phyloP scores from a whole-genome alignment of 495 filamentous ascomycete genomes.

The Jackrogersella multiformis region DNA sequence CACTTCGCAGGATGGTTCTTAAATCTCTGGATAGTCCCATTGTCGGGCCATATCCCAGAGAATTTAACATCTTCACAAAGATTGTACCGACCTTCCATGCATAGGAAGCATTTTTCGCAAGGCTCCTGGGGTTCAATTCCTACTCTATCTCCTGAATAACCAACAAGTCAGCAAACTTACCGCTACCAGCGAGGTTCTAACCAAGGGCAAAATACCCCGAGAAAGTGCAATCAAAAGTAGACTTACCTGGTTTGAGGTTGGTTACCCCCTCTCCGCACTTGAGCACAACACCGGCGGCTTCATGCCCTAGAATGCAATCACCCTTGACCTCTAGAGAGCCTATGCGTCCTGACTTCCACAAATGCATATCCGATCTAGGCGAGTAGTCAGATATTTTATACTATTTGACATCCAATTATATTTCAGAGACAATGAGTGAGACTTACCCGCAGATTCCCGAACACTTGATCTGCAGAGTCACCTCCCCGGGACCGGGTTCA shows the following conservation, averaged over 20 bases:
- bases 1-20: constrained; percentile 64
- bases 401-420: background rate
- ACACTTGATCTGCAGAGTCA: constrained; percentile 61
- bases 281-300: constrained; percentile 59
- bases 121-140: constrained; percentile 60
- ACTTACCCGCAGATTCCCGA: constrained; percentile 60
- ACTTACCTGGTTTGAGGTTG: constrained; percentile 50
- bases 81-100: constrained; percentile 59
- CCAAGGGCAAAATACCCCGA: background rate
- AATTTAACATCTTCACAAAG: constrained; percentile 60
- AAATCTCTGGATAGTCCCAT: constrained; percentile 67
- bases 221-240: background rate
- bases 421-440: background rate
- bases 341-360: constrained; percentile 60
- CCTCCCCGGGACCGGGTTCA: constrained; percentile 57
- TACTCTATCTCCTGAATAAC: constrained; percentile 54
- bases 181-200: background rate
- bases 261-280: constrained; percentile 56
- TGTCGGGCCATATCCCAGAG: constrained; percentile 66
- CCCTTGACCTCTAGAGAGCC: constrained; percentile 56
- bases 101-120: constrained; percentile 58
- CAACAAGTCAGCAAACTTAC: constrained; percentile 8
- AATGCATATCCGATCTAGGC: constrained; percentile 50
- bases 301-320: constrained; percentile 59
- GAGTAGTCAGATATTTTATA: constrained; percentile 6